phyloP scores from a whole-genome alignment of 75 land plant species.

The Cunninghamia lanceolata region DNA sequence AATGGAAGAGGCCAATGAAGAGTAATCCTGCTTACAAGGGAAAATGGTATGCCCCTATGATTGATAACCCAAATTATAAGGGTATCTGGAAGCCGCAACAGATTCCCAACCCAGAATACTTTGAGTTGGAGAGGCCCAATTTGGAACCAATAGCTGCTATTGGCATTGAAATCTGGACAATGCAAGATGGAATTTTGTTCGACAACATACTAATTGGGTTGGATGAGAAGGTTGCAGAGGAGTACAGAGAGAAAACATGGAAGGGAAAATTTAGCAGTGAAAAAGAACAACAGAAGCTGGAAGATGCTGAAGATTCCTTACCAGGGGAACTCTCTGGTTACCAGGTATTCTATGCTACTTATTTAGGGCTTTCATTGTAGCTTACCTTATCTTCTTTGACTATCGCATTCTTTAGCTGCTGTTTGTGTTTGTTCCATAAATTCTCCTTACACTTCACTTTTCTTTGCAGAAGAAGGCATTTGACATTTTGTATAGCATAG shows the following conservation, averaged over 20 bases:
- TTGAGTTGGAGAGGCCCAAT: slow-evolving; percentile 71
- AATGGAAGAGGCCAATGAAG: slow-evolving; percentile 91
- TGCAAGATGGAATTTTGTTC: slow-evolving; percentile 96
- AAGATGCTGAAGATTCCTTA: slow-evolving; percentile 40
- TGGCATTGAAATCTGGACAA: slow-evolving; percentile 99
- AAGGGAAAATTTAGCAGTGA: slow-evolving; percentile 77
- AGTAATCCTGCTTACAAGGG: slow-evolving; percentile 93
- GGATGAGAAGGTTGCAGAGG: slow-evolving; percentile 68
- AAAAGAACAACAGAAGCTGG: slow-evolving; percentile 71
- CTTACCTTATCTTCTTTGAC: neutral
- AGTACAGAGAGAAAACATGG: slow-evolving; percentile 55
- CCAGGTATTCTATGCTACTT: slow-evolving; percentile 39
- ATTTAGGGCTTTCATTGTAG: neutral
- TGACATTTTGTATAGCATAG: slow-evolving; percentile 65
- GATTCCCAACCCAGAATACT: slow-evolving; percentile 82
- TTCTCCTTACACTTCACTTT: neutral
- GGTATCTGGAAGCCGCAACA: slow-evolving; percentile 91
- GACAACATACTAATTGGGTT: slow-evolving; percentile 75
- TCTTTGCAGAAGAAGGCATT: slow-evolving; percentile 72
- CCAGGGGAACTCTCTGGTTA: slow-evolving; percentile 43
- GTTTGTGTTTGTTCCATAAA: neutral
- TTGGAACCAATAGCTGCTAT: slow-evolving; percentile 88
- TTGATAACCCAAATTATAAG: slow-evolving; percentile 90
- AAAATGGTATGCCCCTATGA: slow-evolving; percentile 87
- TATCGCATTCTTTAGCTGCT: neutral